Conservation (phyloP, 2,329 filamentous ascomycete genomes). For the Phoma sp. region DNA sequence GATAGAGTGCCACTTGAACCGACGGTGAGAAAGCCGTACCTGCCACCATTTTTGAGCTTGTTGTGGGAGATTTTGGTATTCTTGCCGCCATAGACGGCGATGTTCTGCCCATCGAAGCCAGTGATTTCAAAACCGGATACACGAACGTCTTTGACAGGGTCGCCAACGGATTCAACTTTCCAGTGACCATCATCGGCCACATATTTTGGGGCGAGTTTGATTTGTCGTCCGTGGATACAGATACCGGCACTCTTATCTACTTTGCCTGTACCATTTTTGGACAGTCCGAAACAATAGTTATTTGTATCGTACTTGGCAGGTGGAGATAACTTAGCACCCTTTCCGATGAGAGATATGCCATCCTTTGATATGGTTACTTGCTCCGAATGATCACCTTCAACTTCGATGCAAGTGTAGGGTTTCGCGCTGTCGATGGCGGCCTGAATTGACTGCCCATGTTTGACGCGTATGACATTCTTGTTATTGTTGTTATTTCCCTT, state of each 20-base stretch:
- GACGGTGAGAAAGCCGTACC: conserved; percentile 25
- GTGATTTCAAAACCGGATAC: conserved; percentile 19
- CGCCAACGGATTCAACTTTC: not conserved
- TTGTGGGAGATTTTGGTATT: conserved; percentile 17
- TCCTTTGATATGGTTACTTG: conserved; percentile 18
- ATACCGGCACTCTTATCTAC: conserved; percentile 17
- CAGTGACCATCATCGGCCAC: conserved; percentile 1
- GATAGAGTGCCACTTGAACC: conserved; percentile 15
- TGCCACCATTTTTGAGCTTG: conserved; percentile 9
- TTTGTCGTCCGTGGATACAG: conserved; percentile 16
- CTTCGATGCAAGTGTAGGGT: conserved; percentile 15
- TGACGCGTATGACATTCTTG: conserved; percentile 14
- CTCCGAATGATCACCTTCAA: conserved; percentile 19
- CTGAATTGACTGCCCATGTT: conserved; percentile 16
- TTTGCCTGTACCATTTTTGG: not conserved
- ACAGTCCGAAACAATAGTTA: conserved; percentile 18
- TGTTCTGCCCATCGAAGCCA: conserved; percentile 19
- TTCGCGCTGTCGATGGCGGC: conserved; percentile 13
- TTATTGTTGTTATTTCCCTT: not conserved
- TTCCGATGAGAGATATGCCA: conserved; percentile 20
- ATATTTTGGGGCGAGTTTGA: not conserved
- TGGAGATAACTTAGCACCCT: conserved; percentile 11
- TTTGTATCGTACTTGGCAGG: not conserved
- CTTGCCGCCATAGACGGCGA: conserved; percentile 20
- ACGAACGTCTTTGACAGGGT: conserved; percentile 18